A percentile compares a stretch with the other conserved stretches of the same genome.
These are phyloP conservation scores for Phaeosphaeriaceae sp. DNA, from an alignment of 2,329 filamentous ascomycete genomes.

Conservation along the genomic window DNA sequence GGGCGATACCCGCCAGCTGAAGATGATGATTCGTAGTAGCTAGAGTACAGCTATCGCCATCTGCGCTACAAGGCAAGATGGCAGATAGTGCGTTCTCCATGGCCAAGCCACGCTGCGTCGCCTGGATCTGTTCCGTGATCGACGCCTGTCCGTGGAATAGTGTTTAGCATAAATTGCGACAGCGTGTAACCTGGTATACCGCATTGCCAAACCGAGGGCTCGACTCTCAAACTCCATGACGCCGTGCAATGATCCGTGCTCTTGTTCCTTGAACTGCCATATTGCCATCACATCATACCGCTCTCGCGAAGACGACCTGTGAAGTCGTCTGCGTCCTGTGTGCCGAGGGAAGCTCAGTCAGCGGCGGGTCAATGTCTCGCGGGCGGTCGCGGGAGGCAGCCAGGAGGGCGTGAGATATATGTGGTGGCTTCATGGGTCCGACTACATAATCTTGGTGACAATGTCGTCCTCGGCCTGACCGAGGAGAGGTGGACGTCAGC, in stretches of 20 bases:
- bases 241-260: conserved; percentile 30
- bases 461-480: conserved; percentile 83
- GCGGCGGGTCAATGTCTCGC: conserved; percentile 18
- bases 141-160: conserved; percentile 24
- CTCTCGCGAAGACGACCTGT: conserved; percentile 37
- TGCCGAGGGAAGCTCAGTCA: conserved; percentile 38
- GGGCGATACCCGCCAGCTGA: conserved; percentile 29
- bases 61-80: conserved; percentile 44
- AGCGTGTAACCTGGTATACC: conserved; percentile 35
- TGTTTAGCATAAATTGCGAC: conserved; percentile 31
- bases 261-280: conserved; percentile 5
- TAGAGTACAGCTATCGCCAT: conserved; percentile 50
- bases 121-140: conserved; percentile 18
- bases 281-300: conserved; percentile 37
- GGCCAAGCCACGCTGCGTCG: conserved; percentile 18
- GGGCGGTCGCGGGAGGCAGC: conserved; percentile 20
- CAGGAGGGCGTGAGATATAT: conserved; percentile 14
- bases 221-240: conserved; percentile 20
- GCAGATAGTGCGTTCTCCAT: conserved; percentile 48
- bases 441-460: conserved; percentile 85
- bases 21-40: conserved; percentile 35
- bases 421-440: conserved; percentile 16
- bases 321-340: conserved; percentile 43
- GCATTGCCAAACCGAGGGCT: conserved; percentile 22
- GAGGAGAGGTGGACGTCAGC: conserved; percentile 51